Evolutionary conservation across 2,329 filamentous ascomycete genomes (phyloP).

Genomic region (Alternaria metachromatica): DNA sequence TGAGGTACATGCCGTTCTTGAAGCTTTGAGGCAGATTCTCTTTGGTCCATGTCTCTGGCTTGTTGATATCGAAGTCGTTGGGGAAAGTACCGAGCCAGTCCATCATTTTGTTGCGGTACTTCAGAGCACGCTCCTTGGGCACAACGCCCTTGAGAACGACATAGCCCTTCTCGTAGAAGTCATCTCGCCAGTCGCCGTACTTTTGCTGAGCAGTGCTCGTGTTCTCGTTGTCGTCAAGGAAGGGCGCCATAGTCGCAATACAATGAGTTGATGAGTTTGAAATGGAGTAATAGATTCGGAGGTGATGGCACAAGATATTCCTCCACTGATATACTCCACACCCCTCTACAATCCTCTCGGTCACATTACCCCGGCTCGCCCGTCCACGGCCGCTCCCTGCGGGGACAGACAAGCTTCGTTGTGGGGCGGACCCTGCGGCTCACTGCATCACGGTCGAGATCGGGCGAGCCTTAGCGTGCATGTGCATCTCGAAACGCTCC

Average conservation of each 20-base stretch:
- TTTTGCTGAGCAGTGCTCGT: neutral
- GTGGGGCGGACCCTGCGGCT: neutral
- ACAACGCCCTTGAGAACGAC: constrained; percentile 37
- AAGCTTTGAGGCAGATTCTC: constrained; percentile 51
- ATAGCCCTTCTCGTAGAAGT: constrained; percentile 37
- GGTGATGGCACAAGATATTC: neutral
- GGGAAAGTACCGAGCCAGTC: constrained; percentile 41
- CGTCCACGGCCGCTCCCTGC: constrained; percentile 11
- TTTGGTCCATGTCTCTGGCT: constrained; percentile 51
- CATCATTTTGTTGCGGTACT: constrained; percentile 39
- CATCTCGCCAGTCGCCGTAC: constrained; percentile 40
- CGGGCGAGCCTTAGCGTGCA: constrained; percentile 1
- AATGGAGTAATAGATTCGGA: neutral
- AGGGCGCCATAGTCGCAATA: constrained; percentile 5
- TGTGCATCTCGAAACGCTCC: neutral
- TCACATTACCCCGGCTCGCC: constrained; percentile 1
- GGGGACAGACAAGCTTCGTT: neutral
- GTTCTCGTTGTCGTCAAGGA: constrained; percentile 2
- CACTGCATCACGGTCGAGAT: constrained; percentile 9
- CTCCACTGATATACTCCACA: neutral
- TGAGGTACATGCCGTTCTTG: constrained; percentile 48
- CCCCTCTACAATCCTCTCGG: neutral
- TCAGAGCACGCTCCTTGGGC: constrained; percentile 28
- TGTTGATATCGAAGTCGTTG: constrained; percentile 39
- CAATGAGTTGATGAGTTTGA: neutral